Base-by-base conservation (phyloP, 1,139 yeast species). In the Arxiozyma telluris region DNA sequence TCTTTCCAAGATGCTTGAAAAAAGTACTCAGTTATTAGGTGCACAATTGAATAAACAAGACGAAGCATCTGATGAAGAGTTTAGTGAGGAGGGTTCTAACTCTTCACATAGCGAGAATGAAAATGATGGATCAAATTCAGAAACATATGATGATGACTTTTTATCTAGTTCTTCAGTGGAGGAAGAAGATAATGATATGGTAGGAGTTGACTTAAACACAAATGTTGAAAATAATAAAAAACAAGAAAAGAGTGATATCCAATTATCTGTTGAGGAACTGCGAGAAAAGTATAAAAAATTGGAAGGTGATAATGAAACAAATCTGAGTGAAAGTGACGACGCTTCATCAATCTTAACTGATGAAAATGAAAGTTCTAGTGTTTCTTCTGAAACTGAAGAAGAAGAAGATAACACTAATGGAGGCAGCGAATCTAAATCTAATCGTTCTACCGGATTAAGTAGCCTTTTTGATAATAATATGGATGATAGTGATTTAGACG, bases 21-120 rank as follows among this genome's bases (percentile, higher is more conserved):
- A 91, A 63, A 89, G 96, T 34, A 89, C 96, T 0, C 93, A 87
- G 65, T 77, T 93, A 50, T 75, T 93, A 43, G 97, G 90, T 59
- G 95, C 96, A 0, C 96, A 93, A 59, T 71, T 87, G 53, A 78
- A 79, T 46, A 60, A 60, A 47, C 48, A 72, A 9, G 70, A 64
- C 17, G 76, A 72, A 15, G 39, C 3, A 12, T 34, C 27, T 21
- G 64, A 63, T 17, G 62, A 56, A n/a, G 59, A 53, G 11, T 22
- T n/a, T 6, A 21, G 49, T 20, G 56, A 53, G 11, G 53, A 50
- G 15, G 42, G n/a, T 12, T 50, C 53, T 15, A 51, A 52, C 17
- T 56, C 50, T 20, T 50, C 53, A 5, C 55, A 55, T 23, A 55
- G 54, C 41, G 58, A 55, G 25, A 66, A 44, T 17, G 50, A 50